These are phyloP conservation scores for Mycena floridula DNA, from an alignment of 768 basidiomycete species.

Conservation along the genomic window DNA sequence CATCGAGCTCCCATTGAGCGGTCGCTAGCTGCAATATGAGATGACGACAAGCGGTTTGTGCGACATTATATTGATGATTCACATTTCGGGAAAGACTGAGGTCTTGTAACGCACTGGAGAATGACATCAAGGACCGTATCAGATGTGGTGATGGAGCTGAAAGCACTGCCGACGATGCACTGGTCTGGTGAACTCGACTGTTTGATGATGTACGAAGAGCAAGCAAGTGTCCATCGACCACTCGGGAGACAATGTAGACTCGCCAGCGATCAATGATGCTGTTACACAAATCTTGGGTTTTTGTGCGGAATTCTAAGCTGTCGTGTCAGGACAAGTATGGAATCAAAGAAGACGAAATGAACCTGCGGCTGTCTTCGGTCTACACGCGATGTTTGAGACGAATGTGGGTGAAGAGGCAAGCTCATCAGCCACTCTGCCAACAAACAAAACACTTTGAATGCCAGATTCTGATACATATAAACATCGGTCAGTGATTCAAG, in stretches of 20 bases:
- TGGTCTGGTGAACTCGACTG: neutral
- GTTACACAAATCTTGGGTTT: constrained; percentile 34
- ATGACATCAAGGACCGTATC: constrained; percentile 44
- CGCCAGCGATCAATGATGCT: constrained; percentile 51
- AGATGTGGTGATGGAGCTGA: constrained; percentile 46
- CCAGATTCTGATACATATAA: constrained; percentile 12
- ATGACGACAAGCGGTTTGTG: constrained; percentile 31
- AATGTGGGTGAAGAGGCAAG: constrained; percentile 39
- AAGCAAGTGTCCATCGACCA: constrained; percentile 22
- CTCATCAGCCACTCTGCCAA: constrained; percentile 45
- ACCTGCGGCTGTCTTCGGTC: constrained; percentile 29
- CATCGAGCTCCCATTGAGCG: constrained; percentile 20
- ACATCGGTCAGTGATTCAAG: constrained; percentile 5
- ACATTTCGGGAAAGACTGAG: constrained; percentile 41
- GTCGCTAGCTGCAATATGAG: constrained; percentile 30
- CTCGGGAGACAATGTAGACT: constrained; percentile 28
- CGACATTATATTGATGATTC: constrained; percentile 25
- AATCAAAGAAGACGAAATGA: constrained; percentile 8
- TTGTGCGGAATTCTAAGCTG: constrained; percentile 42
- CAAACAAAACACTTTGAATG: constrained; percentile 35
- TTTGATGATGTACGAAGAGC: constrained; percentile 4
- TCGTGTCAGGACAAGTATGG: constrained; percentile 1
- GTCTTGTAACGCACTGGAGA: constrained; percentile 50
- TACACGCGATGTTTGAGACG: constrained; percentile 37
- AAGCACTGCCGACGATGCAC: constrained; percentile 10